Evolutionary conservation across 1,139 yeast species (phyloP), one percentile per base, ranked within the genome.

Genomic region (Hyphopichia burtonii): DNA sequence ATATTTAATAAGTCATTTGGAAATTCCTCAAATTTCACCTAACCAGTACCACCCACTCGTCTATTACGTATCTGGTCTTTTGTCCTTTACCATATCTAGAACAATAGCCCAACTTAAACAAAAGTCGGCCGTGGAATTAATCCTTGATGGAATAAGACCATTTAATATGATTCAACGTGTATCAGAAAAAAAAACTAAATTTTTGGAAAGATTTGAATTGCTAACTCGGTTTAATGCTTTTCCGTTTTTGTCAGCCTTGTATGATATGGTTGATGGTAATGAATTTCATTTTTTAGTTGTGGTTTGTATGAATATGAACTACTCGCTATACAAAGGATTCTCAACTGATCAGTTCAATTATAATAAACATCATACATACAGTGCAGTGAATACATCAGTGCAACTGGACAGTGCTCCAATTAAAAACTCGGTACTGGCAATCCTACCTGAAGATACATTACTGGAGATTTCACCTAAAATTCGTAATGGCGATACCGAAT

Each of bases 221-320:
- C n/a, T n/a, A n/a, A 5, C 9, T n/a, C 16, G 4, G 4, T 28
- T 28, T 31, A 39, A 42, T 16, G 43, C 36, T 3, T 28, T 18
- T 4, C 37, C 27, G 4, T 27, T 38, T 12, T 12, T 44, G 27
- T 37, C 44, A 10, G 18, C 34, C 11, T 32, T 47, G 10, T 47
- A 43, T 41, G 43, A 44, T 22, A 32, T 45, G 37, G 50, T 45
- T 14, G 31, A 38, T 10, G 49, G 47, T 4, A 45, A 47, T 23
- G 50, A 48, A 31, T 41, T 41, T 2, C 36, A 43, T 30, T 43
- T 44, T 38, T 16, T 38, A 4, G 14, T 41, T n/a, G 30, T 42
- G 12, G 31, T 47, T 12, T 36, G 23, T 14, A 31, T 35, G 6
- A 36, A 14, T 14, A 6, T 28, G n/a, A 3, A 6, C 14, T 7